These are phyloP conservation scores for Aspergillus pseudoterreus DNA, from an alignment of 2,329 filamentous ascomycete genomes.

Conservation along the genomic window DNA sequence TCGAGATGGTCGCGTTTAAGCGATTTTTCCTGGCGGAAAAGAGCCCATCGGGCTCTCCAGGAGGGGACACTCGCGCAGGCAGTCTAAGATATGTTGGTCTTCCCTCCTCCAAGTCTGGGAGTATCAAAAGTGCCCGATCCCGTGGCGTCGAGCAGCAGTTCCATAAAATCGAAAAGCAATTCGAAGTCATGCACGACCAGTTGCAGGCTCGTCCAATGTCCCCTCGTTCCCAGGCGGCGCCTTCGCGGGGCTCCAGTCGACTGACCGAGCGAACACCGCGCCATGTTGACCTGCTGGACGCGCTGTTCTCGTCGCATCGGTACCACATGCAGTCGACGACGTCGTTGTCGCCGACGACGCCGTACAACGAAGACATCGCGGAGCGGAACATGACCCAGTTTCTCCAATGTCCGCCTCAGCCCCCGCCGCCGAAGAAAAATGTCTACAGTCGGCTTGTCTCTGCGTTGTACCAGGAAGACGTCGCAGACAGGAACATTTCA, in stretches of 20 bases:
- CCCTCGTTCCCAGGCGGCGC: constrained; percentile 21
- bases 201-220: constrained; percentile 28
- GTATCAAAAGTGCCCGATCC: constrained; percentile 14
- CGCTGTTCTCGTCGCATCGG: constrained; percentile 33
- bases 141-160: constrained; percentile 29
- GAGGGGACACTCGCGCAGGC: constrained; percentile 4
- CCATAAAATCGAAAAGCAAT: constrained; percentile 38
- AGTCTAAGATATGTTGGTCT: not conserved
- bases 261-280: constrained; percentile 22
- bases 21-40: constrained; percentile 32
- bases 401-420: constrained; percentile 17
- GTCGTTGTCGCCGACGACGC: constrained; percentile 28
- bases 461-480: constrained; percentile 39
- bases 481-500: constrained; percentile 39
- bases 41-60: constrained; percentile 9
- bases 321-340: constrained; percentile 20
- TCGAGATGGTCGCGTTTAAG: constrained; percentile 32
- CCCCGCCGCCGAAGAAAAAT: constrained; percentile 19
- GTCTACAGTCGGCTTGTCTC: constrained; percentile 31
- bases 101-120: constrained; percentile 7
- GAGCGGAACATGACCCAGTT: constrained; percentile 40
- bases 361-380: constrained; percentile 43
- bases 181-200: constrained; percentile 36
- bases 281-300: constrained; percentile 41
- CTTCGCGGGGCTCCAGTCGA: constrained; percentile 20